Conservation (phyloP, 768 basidiomycete species). For the Amanita rubescens region DNA sequence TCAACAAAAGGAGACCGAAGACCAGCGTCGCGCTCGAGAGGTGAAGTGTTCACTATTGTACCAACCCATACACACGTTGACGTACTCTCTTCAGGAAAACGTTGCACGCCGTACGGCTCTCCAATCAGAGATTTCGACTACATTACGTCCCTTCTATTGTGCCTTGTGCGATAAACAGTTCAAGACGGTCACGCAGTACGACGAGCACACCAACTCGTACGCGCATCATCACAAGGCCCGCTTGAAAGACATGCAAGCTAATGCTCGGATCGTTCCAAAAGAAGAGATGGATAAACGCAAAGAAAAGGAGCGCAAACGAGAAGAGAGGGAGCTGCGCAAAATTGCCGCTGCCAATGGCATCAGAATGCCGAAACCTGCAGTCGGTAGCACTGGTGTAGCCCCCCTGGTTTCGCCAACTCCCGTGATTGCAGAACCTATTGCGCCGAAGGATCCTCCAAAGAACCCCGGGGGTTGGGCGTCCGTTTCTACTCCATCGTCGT, state of each 20-base stretch:
- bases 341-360: conserved; percentile 79
- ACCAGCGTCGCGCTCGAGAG: conserved; percentile 68
- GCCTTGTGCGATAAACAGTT: conserved; percentile 83
- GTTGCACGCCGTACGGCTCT: conserved; percentile 63
- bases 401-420: conserved; percentile 12
- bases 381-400: conserved; percentile 16
- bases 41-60: conserved; percentile 27
- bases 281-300: conserved; percentile 69
- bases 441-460: conserved; percentile 23
- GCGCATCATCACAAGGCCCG: conserved; percentile 84
- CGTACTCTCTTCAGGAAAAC: conserved; percentile 38
- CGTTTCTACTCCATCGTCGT: conserved; percentile 10
- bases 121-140: conserved; percentile 58
- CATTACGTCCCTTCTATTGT: conserved; percentile 74
- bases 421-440: conserved; percentile 16
- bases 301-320: conserved; percentile 80
- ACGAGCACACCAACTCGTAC: conserved; percentile 86
- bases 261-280: conserved; percentile 54
- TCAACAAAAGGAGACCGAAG: conserved; percentile 71
- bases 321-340: conserved; percentile 80
- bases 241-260: conserved; percentile 74
- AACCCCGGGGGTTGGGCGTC: conserved; percentile 41
- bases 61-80: neutral
- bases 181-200: conserved; percentile 78
- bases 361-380: conserved; percentile 46